These are phyloP conservation scores for Nicotiana tabacum DNA, from an alignment of 257 asterid species.

Conservation along the genomic window DNA sequence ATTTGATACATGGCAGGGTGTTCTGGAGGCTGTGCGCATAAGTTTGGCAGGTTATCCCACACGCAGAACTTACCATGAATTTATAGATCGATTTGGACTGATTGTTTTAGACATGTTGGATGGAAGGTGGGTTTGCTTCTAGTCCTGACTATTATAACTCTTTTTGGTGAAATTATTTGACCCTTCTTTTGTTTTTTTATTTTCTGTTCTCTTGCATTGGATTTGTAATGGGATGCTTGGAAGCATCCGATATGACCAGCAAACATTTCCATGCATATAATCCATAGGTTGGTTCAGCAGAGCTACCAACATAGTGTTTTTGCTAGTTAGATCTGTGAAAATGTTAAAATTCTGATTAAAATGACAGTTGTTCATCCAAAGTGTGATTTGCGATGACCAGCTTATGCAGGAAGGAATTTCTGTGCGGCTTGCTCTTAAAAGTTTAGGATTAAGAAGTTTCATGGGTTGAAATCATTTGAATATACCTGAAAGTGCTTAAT, in stretches of 20 bases:
- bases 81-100: conserved; percentile 91
- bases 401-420: background rate
- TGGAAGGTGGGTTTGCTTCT: conserved; percentile 52
- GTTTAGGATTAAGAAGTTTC: background rate
- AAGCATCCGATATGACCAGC: background rate
- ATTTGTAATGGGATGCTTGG: background rate
- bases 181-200: background rate
- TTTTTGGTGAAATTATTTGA: background rate
- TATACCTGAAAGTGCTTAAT: background rate
- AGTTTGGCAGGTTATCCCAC: conserved; percentile 99
- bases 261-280: conserved; percentile 1
- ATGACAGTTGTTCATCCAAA: background rate
- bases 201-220: background rate
- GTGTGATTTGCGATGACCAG: background rate
- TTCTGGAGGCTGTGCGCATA: conserved; percentile 96
- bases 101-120: conserved; percentile 70
- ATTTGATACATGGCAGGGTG: conserved; percentile 66
- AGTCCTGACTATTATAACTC: background rate
- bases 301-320: background rate
- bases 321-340: background rate
- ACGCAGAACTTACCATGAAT: conserved; percentile 89
- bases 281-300: background rate
- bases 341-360: background rate
- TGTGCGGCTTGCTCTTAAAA: background rate
- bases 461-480: background rate